These are phyloP conservation scores for Eragrostis nindensis DNA, from an alignment of 176 grass and related monocot species.

Conservation along the genomic window DNA sequence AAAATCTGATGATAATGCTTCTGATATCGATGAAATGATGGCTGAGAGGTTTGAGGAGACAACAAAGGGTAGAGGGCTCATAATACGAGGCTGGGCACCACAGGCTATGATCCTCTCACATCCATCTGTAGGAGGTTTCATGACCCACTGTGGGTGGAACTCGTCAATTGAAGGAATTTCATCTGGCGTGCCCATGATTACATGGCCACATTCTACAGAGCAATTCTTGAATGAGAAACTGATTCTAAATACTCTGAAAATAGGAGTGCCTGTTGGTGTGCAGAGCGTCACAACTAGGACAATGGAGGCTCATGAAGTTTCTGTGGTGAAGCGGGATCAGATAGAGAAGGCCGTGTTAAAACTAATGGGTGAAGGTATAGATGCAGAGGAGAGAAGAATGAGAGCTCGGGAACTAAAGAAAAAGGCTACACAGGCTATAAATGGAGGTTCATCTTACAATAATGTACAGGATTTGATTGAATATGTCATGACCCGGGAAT, in stretches of 20 bases:
- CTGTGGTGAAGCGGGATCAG: constrained; percentile 29
- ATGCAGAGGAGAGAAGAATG: constrained; percentile 43
- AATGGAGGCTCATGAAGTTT: constrained; percentile 28
- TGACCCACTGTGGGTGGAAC: constrained; percentile 65
- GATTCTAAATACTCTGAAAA: constrained; percentile 41
- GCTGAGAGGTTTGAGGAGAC: constrained; percentile 13
- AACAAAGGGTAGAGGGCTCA: constrained; percentile 20
- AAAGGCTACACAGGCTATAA: constrained; percentile 46
- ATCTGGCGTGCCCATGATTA: constrained; percentile 51
- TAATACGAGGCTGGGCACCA: constrained; percentile 56
- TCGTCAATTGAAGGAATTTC: constrained; percentile 48
- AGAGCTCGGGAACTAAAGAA: constrained; percentile 42
- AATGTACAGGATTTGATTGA: constrained; percentile 38
- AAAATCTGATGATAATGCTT: constrained; percentile 34
- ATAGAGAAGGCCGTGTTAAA: background rate
- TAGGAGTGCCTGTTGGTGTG: constrained; percentile 40
- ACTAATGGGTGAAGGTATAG: constrained; percentile 46
- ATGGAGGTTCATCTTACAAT: constrained; percentile 51
- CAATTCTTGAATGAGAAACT: constrained; percentile 58
- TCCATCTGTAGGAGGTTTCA: constrained; percentile 40
- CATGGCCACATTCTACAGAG: constrained; percentile 52
- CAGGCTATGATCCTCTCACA: constrained; percentile 55
- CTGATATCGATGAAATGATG: constrained; percentile 28
- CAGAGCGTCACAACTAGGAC: constrained; percentile 16
- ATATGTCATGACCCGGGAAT: background rate